Percentiles rank a stretch among this genome's conserved stretches.
These are phyloP conservation scores for Leucosporidium yakuticum DNA, from an alignment of 768 basidiomycete genomes.

Conservation along the genomic window DNA sequence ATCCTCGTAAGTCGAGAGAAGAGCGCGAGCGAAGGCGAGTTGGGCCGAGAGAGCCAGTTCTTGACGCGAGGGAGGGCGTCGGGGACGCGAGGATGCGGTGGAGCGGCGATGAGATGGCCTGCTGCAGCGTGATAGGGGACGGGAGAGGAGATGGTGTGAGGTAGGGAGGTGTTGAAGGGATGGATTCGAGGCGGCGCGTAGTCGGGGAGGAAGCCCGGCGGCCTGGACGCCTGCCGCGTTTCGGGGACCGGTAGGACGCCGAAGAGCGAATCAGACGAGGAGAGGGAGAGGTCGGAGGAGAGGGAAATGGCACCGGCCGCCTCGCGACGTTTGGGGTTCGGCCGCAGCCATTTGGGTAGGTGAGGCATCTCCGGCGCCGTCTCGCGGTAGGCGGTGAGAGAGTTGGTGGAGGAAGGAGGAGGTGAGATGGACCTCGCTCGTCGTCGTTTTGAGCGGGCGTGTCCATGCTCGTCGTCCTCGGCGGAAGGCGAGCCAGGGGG, in stretches of 20 bases:
- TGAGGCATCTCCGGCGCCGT: constrained; percentile 16
- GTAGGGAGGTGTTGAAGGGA: constrained; percentile 29
- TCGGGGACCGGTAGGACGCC: constrained; percentile 22
- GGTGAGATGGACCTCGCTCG: constrained; percentile 22
- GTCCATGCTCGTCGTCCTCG: neutral
- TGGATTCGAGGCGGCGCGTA: constrained; percentile 6
- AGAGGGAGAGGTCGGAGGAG: constrained; percentile 22
- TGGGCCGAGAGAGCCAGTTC: constrained; percentile 10
- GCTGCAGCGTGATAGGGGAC: constrained; percentile 21
- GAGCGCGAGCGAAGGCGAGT: constrained; percentile 23
- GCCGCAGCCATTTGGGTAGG: constrained; percentile 4
- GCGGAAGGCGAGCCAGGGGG: too few relatives aligned
- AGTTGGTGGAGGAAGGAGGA: constrained; percentile 9
- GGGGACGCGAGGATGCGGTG: constrained; percentile 21
- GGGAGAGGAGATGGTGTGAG: constrained; percentile 25
- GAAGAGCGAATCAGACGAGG: constrained; percentile 25
- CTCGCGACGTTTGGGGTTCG: constrained; percentile 12
- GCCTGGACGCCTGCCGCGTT: constrained; percentile 18
- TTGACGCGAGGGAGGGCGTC: neutral
- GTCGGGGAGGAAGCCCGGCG: constrained; percentile 30
- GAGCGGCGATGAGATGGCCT: constrained; percentile 8
- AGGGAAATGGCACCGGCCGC: constrained; percentile 19
- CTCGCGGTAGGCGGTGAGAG: constrained; percentile 8
- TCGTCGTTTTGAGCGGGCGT: neutral
- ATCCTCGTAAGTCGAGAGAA: constrained; percentile 35